Evolutionary conservation across 1,284 basidiomycete species (phyloP).

Genomic region (Ganoderma multipileum): DNA sequence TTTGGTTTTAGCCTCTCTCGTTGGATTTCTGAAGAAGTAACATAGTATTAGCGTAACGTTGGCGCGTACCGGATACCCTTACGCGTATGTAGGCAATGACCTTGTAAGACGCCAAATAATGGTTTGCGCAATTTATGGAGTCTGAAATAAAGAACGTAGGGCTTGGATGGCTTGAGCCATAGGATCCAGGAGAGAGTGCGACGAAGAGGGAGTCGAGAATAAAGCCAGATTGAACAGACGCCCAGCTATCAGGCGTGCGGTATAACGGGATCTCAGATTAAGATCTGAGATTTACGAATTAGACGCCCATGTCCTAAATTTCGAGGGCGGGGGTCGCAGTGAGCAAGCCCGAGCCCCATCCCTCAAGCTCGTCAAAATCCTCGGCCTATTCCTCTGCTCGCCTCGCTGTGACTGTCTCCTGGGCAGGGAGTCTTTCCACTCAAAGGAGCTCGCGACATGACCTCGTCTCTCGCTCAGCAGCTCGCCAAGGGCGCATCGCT

Average conservation of each 20-base stretch:
- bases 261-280: background rate
- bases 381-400: too few species aligned
- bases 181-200: too few species aligned
- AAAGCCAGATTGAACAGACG: too few species aligned
- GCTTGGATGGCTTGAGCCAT: too few species aligned
- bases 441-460: slow-evolving; percentile 44
- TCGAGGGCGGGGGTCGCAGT: background rate
- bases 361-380: background rate
- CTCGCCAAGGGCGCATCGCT: slow-evolving; percentile 84
- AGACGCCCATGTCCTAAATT: background rate
- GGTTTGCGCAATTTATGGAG: too few species aligned
- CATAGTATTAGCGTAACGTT: background rate
- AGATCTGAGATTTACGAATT: background rate
- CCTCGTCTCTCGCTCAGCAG: slow-evolving; percentile 85
- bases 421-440: background rate
- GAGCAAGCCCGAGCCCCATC: too few species aligned
- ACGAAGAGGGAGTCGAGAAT: too few species aligned
- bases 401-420: background rate
- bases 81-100: background rate
- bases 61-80: background rate
- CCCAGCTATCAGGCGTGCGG: too few species aligned
- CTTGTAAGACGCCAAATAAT: too few species aligned
- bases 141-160: too few species aligned
- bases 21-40: background rate
- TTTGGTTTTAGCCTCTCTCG: background rate